Evolutionary conservation across 495 filamentous ascomycete genomes (phyloP).

Genomic region (Penicillium subrubescens): DNA sequence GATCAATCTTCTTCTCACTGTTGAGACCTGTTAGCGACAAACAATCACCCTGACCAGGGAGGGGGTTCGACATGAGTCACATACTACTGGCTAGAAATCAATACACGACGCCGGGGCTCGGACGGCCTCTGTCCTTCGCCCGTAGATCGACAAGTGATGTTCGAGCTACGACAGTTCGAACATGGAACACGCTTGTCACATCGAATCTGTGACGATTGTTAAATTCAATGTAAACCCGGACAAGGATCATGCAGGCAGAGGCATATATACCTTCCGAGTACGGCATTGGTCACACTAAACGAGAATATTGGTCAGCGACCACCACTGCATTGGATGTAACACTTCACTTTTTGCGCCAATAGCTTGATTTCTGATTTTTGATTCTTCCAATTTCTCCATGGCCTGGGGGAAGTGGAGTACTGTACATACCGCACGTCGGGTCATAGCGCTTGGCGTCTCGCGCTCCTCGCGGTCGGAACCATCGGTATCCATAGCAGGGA

Average conservation of each 20-base stretch:
- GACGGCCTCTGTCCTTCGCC: constrained; percentile 59
- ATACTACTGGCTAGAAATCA: constrained; percentile 72
- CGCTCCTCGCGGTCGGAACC: constrained; percentile 39
- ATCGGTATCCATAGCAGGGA: constrained; percentile 36
- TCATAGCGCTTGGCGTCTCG: constrained; percentile 21
- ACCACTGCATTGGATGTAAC: background rate
- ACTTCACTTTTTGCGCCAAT: background rate
- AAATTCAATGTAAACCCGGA: background rate
- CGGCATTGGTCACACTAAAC: constrained; percentile 55
- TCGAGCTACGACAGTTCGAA: constrained; percentile 49
- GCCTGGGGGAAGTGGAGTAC: constrained; percentile 22
- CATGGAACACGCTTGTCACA: constrained; percentile 50
- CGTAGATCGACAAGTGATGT: constrained; percentile 56
- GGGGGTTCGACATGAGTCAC: constrained; percentile 11
- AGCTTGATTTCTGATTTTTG: background rate
- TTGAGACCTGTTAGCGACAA: background rate
- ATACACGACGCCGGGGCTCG: constrained; percentile 61
- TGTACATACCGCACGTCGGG: constrained; percentile 39
- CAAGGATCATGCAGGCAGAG: background rate
- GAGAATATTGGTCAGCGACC: background rate
- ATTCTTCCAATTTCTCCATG: background rate
- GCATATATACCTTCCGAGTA: constrained; percentile 49
- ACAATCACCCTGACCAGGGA: background rate
- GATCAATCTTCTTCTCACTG: constrained; percentile 70
- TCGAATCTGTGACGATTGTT: constrained; percentile 34